These are phyloP conservation scores for Paecilomyces sp. DNA, from an alignment of 2,329 filamentous ascomycete species.

Conservation along the genomic window DNA sequence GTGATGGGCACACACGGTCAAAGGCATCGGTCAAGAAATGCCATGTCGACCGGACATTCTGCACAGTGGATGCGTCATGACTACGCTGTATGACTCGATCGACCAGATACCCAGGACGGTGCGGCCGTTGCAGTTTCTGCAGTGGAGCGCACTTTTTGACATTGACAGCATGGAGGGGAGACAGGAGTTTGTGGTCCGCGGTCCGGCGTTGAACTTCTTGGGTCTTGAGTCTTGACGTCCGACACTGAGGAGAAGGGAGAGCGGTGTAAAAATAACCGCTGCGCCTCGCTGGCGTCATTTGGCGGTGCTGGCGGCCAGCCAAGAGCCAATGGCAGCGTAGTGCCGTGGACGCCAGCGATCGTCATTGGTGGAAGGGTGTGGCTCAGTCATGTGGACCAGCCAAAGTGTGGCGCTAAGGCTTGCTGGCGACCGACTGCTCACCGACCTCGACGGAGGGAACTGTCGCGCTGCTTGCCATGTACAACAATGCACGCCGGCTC, in stretches of 20 bases:
- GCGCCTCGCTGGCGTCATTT: not conserved
- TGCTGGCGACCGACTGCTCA: not conserved
- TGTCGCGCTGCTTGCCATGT: not conserved
- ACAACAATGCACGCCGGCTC: not conserved
- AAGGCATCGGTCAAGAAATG: not conserved
- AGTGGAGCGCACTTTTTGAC: not conserved
- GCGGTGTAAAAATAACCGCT: constrained; percentile 3
- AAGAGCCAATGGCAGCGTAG: not conserved
- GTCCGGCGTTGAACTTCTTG: not conserved
- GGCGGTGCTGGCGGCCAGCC: not conserved
- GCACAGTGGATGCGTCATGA: not conserved
- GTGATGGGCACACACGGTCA: not conserved
- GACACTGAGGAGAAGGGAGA: not conserved
- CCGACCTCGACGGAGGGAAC: not conserved
- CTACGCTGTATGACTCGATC: not conserved
- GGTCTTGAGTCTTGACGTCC: not conserved
- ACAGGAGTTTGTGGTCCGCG: not conserved
- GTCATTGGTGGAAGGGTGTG: not conserved
- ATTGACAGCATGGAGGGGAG: not conserved
- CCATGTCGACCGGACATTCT: not conserved
- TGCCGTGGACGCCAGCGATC: not conserved
- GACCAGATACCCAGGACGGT: not conserved
- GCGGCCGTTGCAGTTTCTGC: not conserved
- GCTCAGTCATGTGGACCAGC: not conserved
- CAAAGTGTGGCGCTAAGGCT: not conserved